Conservation (phyloP, 305 asterid species). For the Fraxinus ornus region DNA sequence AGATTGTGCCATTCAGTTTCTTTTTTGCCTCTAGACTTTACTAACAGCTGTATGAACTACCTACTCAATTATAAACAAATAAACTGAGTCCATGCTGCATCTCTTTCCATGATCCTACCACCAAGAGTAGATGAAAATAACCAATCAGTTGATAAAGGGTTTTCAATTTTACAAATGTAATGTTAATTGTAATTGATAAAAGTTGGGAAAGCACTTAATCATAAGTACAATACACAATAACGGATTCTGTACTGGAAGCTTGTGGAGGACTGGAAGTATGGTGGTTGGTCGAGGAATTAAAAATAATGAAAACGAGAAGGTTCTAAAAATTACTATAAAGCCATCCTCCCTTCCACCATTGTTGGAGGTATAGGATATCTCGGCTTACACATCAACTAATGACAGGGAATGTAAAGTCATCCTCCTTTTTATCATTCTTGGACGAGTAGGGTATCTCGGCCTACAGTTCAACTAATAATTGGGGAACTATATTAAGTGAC, state of each 20-base stretch:
- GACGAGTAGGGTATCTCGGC: background rate
- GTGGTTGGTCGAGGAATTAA: background rate
- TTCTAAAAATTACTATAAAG: background rate
- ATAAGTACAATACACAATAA: background rate
- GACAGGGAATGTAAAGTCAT: background rate
- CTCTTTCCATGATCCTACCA: constrained; percentile 18
- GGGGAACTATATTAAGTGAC: background rate
- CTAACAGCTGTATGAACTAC: constrained; percentile 32
- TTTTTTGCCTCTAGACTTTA: constrained; percentile 28
- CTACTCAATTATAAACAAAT: constrained; percentile 14
- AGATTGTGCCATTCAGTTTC: constrained; percentile 20
- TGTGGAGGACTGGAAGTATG: background rate
- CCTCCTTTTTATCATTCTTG: background rate
- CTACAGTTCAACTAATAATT: background rate
- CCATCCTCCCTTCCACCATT: background rate
- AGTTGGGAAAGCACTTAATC: background rate
- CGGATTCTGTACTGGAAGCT: background rate
- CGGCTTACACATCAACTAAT: background rate
- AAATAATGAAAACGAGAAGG: background rate
- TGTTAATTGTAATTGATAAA: background rate
- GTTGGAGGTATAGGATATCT: background rate
- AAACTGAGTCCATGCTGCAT: constrained; percentile 20
- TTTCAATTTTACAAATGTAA: background rate
- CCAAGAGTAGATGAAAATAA: background rate
- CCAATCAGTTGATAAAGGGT: background rate